Evolutionary conservation across 345 rosid species (phyloP), one percentile per base, ranked within the genome.

Genomic region (Eutrema heterophyllum): DNA sequence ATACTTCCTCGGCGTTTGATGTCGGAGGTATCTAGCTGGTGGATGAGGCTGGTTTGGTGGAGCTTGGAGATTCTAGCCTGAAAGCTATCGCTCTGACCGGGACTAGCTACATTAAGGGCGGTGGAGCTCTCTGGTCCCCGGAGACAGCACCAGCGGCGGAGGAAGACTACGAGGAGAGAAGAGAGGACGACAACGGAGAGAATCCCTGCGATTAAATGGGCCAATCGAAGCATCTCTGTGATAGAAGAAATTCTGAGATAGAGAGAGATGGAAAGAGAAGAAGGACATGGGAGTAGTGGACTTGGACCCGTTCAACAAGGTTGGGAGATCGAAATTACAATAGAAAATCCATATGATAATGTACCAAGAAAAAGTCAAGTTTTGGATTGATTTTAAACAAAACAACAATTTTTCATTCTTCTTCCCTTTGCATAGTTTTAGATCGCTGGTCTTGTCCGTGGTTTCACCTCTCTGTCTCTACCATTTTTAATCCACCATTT

Each of bases 41-140:
- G 72, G 78, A 72, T 68, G 76, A 35, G 74, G 62, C 79, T 77
- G 9, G 76, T 57, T 39, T 84, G 96, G 21, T 90, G 94, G 67
- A 88, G 88, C 68, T 77, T 85, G 4, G 84, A 74, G 56, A 87
- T 78, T 71, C 94, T 90, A 8, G 78, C 84, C 50, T 80, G 88
- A 26, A 83, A 80, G 75, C 54, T 78, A 70, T 76, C 78, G 16
- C 82, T 39, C 9, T 72, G 52, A 0, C 54, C 60, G 14, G 60
- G 68, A 64, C 66, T 44, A 33, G 68, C 18, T 12, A 38, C 73
- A 59, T 72, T 75, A 14, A 74, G 58, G 46, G 70, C 61, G 24
- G 65, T 63, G 54, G 78, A 71, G 55, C 15, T 53, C 51, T 76
- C 59, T 27, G 60, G 11, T 69, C 29, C 33, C 11, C 44, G 60